Percentiles rank a stretch among this genome's conserved stretches.
Evolutionary conservation across 73 alveolate genomes (phyloP).

Genomic region (Tetrahymena borealis): DNA sequence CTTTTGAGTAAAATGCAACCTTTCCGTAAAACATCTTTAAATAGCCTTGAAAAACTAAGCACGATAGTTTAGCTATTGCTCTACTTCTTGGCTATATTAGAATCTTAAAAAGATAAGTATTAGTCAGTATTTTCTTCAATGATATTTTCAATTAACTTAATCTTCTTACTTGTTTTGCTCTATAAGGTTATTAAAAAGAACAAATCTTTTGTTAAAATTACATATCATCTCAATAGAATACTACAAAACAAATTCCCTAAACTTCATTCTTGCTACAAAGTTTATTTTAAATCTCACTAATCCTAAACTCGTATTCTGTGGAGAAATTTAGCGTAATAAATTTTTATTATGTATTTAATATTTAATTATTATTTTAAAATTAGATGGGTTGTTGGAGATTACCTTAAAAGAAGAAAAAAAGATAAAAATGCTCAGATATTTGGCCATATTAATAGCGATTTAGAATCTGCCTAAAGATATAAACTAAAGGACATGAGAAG

Average conservation of each 20-base stretch:
- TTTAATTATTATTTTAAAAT: background rate
- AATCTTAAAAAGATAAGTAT: background rate
- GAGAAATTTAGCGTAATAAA: background rate
- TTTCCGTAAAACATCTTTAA: background rate
- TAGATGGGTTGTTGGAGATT: background rate
- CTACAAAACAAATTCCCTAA: background rate
- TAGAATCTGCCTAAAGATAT: background rate
- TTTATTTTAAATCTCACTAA: background rate
- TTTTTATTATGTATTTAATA: background rate
- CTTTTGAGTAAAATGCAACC: background rate
- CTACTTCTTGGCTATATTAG: background rate
- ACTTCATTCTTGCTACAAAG: background rate
- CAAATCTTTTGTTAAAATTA: background rate
- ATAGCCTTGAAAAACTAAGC: background rate
- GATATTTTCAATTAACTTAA: background rate
- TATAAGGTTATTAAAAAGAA: background rate
- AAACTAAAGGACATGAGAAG: background rate
- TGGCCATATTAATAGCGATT: background rate
- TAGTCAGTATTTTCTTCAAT: background rate
- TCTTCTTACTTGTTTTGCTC: background rate
- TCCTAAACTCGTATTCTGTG: background rate
- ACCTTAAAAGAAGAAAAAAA: background rate
- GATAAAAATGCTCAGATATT: background rate
- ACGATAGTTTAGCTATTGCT: background rate
- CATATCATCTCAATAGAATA: background rate